phyloP scores from a whole-genome alignment of 441 rosid species.

The Mallotus repandus region DNA sequence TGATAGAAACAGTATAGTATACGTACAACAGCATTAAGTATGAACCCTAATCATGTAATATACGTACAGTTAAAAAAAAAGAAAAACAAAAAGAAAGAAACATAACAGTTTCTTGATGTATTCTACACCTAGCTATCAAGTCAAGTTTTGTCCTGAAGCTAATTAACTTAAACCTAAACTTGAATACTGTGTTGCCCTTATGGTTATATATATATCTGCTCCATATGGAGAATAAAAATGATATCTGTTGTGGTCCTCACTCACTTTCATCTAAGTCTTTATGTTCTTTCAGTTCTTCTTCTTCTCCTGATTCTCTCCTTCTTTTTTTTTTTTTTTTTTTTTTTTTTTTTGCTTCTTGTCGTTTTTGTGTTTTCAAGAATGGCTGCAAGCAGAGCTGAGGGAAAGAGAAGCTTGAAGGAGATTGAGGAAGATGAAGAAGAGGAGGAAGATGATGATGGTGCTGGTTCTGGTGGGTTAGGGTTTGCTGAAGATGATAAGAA shows the following conservation, averaged over 20 bases:
- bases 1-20: not conserved
- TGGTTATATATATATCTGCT: not conserved
- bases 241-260: slow-evolving; percentile 39
- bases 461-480: slow-evolving; percentile 27
- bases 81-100: not conserved
- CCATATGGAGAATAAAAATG: slow-evolving; percentile 26
- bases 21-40: not conserved
- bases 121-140: not conserved
- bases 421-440: slow-evolving; percentile 55
- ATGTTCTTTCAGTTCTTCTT: not conserved
- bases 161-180: not conserved
- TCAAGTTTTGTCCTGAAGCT: slow-evolving; percentile 8
- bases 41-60: not conserved
- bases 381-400: slow-evolving; percentile 60
- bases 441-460: slow-evolving; percentile 52
- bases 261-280: slow-evolving; percentile 20
- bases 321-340: slow-evolving; percentile 10
- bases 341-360: slow-evolving; percentile 13
- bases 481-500: slow-evolving; percentile 40
- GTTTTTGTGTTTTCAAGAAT: slow-evolving; percentile 22
- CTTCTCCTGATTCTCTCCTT: slow-evolving; percentile 5
- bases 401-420: slow-evolving; percentile 54
- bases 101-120: not conserved
- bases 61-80: not conserved
- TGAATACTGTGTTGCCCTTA: slow-evolving; percentile 3